Base-by-base conservation (phyloP, 75 land plant genomes). In the Gnetum montanum region DNA sequence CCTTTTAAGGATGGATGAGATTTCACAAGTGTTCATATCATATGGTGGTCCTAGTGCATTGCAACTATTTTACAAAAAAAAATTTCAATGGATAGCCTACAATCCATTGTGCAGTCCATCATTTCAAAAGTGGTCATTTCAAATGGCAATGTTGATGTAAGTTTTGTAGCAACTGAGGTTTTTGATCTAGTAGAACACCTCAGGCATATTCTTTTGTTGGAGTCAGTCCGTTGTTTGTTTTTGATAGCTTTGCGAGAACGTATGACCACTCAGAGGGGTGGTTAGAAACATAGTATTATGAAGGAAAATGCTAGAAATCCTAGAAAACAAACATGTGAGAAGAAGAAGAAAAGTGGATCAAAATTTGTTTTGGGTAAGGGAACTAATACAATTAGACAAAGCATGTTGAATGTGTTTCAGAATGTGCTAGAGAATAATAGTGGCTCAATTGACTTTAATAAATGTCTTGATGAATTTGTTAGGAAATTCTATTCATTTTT, bases 331-430 rank as follows among this genome's bases (percentile, higher is more conserved):
- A 33, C 10, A 23, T 23, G 11, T 0, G 53, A 73, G 34, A 76
- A 85, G 75, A 81, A 76, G 60, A 81, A 62, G 49, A 85, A 81
- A 60, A 47, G 66, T 7, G 19, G 4, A 12, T 33, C 25, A 18
- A 77, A 80, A 59, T 63, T 63, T 59, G 61, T 67, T 35, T 44
- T 78, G 57, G 89, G 85, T 6, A 85, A 74, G 57, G 86, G 90
- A 10, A 85, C 69, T 46, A 49, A 57, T 34, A 61, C 45, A 8
- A 45, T 85, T 3, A 58, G 67, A 54, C 70, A 59, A 46, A 6
- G 37, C n/a, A 4, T 64, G 26, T 5, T 58, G 19, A 20, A 68
- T 15, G 45, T 69, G 62, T 15, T 85, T 1, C 73, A 62, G 49
- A 65, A 67, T 27, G 57, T 52, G 29, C 19, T 70, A 46, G 16